Conservation (phyloP, 2,329 filamentous ascomycete genomes). For the Colletotrichum aenigma region DNA sequence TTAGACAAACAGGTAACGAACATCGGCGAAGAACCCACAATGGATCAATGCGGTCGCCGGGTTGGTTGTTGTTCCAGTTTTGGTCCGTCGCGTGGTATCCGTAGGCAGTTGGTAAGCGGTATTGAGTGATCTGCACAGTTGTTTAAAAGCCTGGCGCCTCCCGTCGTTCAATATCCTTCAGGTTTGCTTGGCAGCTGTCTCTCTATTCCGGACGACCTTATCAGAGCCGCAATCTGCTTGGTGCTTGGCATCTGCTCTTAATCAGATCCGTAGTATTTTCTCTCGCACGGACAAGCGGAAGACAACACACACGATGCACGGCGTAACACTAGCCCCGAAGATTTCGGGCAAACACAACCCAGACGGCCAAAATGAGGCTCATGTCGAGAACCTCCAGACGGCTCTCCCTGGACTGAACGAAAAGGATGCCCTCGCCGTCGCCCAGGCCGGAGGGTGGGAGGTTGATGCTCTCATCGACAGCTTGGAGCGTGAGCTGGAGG, state of each 20-base stretch:
- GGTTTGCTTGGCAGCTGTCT: background rate
- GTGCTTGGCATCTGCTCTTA: background rate
- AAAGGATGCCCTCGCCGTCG: slow-evolving; percentile 39
- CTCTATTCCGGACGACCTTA: background rate
- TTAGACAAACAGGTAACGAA: background rate
- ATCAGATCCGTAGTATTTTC: background rate
- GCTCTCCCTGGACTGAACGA: slow-evolving; percentile 7
- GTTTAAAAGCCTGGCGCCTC: slow-evolving; percentile 10
- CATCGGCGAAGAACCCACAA: background rate
- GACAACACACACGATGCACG: background rate
- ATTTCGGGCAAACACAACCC: slow-evolving; percentile 16
- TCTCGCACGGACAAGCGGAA: background rate
- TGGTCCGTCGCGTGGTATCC: background rate
- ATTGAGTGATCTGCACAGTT: background rate
- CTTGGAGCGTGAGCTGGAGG: slow-evolving; percentile 44
- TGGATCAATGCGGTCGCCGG: background rate
- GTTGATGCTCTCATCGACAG: slow-evolving; percentile 43
- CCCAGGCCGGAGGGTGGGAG: slow-evolving; percentile 36
- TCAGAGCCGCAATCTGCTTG: slow-evolving; percentile 6
- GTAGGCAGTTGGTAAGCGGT: background rate
- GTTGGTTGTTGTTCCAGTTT: background rate
- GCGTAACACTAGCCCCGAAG: slow-evolving; percentile 12
- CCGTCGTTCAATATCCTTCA: background rate
- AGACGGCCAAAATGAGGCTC: slow-evolving; percentile 13
- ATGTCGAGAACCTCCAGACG: slow-evolving; percentile 10